Base-by-base conservation (phyloP, 148 eudicot species). In the Rhododendron molle region DNA sequence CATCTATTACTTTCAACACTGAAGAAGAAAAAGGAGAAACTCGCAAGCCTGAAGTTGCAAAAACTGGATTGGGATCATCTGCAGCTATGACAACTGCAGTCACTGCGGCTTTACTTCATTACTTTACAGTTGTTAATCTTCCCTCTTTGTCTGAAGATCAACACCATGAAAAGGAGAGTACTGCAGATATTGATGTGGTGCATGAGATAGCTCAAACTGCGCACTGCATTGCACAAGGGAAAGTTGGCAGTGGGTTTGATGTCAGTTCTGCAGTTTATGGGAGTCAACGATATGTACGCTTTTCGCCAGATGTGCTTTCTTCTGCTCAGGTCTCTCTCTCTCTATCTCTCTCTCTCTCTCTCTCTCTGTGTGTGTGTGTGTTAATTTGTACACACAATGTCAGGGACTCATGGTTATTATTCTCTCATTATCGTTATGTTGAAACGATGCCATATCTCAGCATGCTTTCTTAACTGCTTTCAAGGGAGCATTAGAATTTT, bases 11-110 rank as follows among this genome's bases (percentile, higher is more conserved):
- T 82, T 93, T 97, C 89, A 97, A 97, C 86, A 83, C 84, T 49
- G 90, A 87, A 81, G 92, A 93, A 85, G 86, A 92, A 77, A 89
- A 89, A 86, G 92, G 90, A 14, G 87, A 85, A 76, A 90, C 86
- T 78, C 83, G 93, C 87, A 96, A 94, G 86, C 99, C 99, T 83
- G 99, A 97, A 90, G 99, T 97, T 87, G 99, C 99, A 86, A 97
- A 97, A 89, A 97, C 99, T 72, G 99, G 99, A 43, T 84, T 97
- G 87, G 99, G 99, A 78, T 97, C 99, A 77, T 97, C 99, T 90
- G 99, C 99, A 65, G 99, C 99, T 84, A 95, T 97, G 99, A 97
- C 98, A 83, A 95, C 98, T 65, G 99, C 98, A 58, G 98, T 97
- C 71, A 98, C 94, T 88, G 97, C 98, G 85, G 94, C 96, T 83